These are phyloP conservation scores for Bruguiera gymnorhiza DNA, from an alignment of 345 rosid genomes.

Conservation along the genomic window DNA sequence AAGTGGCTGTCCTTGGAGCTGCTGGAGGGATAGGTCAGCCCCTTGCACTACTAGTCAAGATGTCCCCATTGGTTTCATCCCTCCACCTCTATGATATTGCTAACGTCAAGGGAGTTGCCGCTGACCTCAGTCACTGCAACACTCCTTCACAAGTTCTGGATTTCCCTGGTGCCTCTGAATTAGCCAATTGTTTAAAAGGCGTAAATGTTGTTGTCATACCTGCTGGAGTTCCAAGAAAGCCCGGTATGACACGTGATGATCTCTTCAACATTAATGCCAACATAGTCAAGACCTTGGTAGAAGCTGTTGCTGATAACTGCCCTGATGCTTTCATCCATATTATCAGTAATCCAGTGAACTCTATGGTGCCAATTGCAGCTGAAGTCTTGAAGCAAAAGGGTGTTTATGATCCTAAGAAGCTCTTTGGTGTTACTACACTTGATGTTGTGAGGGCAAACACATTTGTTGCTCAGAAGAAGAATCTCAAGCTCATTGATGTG, in stretches of 20 bases:
- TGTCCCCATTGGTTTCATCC: conserved; percentile 83
- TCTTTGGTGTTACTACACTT: conserved; percentile 87
- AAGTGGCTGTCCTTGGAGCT: conserved; percentile 83
- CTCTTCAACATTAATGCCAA: conserved; percentile 89
- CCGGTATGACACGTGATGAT: conserved; percentile 96
- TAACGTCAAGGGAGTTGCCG: conserved; percentile 92
- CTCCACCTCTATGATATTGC: conserved; percentile 87
- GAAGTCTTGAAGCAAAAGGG: conserved; percentile 85
- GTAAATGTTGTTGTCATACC: conserved; percentile 85
- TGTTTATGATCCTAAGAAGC: conserved; percentile 83
- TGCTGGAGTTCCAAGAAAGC: conserved; percentile 92
- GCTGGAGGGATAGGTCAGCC: conserved; percentile 95
- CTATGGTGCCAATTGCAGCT: conserved; percentile 88
- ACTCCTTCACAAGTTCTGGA: conserved; percentile 84
- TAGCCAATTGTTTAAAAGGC: conserved; percentile 66
- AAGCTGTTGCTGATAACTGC: conserved; percentile 85
- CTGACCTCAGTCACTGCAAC: conserved; percentile 93
- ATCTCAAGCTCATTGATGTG: conserved; percentile 81
- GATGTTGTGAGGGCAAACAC: conserved; percentile 94
- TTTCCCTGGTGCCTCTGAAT: conserved; percentile 75
- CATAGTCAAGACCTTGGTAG: conserved; percentile 74
- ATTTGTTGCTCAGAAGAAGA: conserved; percentile 83
- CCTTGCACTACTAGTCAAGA: conserved; percentile 75
- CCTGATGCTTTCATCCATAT: conserved; percentile 87
- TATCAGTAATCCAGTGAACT: conserved; percentile 93